Evolutionary conservation across 2,329 filamentous ascomycete genomes (phyloP).

Genomic region (Monosporascus sp.): DNA sequence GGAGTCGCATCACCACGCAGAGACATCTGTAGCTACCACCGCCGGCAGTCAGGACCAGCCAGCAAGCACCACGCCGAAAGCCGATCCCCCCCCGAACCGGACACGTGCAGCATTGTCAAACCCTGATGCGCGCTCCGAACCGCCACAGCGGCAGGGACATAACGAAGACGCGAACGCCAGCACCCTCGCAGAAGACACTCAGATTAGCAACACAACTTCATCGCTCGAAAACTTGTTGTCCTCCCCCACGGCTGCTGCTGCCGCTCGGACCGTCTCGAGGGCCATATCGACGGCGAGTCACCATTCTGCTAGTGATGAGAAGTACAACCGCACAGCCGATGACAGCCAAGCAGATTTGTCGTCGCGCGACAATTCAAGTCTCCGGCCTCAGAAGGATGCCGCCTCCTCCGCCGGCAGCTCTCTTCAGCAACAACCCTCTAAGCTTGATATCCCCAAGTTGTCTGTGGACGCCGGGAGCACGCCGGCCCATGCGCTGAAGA

Average conservation of each 20-base stretch:
- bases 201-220: conserved; percentile 39
- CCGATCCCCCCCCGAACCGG: not conserved
- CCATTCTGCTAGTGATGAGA: conserved; percentile 4
- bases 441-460: conserved; percentile 24
- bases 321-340: conserved; percentile 10
- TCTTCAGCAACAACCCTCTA: conserved; percentile 28
- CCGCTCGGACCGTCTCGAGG: conserved; percentile 42
- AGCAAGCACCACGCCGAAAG: not conserved
- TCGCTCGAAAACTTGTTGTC: conserved; percentile 49
- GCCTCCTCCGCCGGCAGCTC: conserved; percentile 19
- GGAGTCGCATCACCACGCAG: not conserved
- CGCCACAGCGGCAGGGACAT: not conserved
- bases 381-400: conserved; percentile 28
- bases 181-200: conserved; percentile 4
- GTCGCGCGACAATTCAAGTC: conserved; percentile 18
- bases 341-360: conserved; percentile 11
- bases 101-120: not conserved
- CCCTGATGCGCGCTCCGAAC: not conserved
- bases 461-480: conserved; percentile 41
- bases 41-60: not conserved
- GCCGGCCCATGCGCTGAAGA: conserved; percentile 41
- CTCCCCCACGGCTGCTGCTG: conserved; percentile 51
- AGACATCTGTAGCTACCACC: not conserved
- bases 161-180: conserved; percentile 1
- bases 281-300: conserved; percentile 42